Evolutionary conservation across 176 grass and related monocot genomes (phyloP).

Genomic region (Cenchrus purpureus): DNA sequence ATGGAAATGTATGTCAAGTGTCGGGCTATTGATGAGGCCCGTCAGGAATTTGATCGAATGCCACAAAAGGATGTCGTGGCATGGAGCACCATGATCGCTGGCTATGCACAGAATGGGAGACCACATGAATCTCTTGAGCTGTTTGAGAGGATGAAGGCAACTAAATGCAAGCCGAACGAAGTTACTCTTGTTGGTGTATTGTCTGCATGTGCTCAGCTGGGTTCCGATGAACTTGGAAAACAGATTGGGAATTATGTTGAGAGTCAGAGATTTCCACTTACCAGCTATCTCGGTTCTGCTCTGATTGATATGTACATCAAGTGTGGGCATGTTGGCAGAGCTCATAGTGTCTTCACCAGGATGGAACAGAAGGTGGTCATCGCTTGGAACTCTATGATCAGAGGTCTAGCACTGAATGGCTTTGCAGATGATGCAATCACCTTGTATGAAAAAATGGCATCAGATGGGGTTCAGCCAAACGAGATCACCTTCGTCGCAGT

Average conservation of each 20-base stretch:
- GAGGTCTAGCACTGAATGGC: conserved; percentile 74
- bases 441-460: conserved; percentile 57
- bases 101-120: conserved; percentile 79
- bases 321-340: conserved; percentile 66
- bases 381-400: conserved; percentile 91
- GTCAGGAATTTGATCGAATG: conserved; percentile 71
- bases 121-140: conserved; percentile 68
- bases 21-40: conserved; percentile 70
- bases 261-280: conserved; percentile 50
- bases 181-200: conserved; percentile 78
- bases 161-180: conserved; percentile 73
- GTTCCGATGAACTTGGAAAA: conserved; percentile 70
- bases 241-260: conserved; percentile 69
- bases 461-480: conserved; percentile 56
- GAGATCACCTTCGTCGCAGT: conserved; percentile 74
- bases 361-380: conserved; percentile 81
- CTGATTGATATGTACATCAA: conserved; percentile 85
- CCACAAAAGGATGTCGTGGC: conserved; percentile 67
- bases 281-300: conserved; percentile 64
- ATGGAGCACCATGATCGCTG: conserved; percentile 90
- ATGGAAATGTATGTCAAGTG: conserved; percentile 90
- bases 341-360: conserved; percentile 54
- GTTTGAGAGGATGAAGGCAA: conserved; percentile 77
- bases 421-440: conserved; percentile 59
- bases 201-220: conserved; percentile 74